phyloP scores from a whole-genome alignment of 805 yeast species.

The Priceomyces fermenticarens region DNA sequence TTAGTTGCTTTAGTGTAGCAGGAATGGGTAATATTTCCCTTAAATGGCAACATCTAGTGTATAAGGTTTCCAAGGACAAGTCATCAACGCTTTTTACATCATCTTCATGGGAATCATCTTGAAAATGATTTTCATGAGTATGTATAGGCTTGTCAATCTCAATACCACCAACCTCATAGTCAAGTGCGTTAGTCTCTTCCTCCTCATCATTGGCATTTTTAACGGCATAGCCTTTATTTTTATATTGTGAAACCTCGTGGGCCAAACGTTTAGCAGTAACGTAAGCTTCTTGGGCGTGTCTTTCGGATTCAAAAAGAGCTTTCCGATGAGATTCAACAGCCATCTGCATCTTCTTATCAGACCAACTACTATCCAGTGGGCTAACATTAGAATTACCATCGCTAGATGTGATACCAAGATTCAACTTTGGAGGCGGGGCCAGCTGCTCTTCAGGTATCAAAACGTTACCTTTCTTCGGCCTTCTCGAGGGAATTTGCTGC shows the following conservation, averaged over 20 bases:
- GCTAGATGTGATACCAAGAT: conserved; percentile 61
- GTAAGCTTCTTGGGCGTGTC: conserved; percentile 77
- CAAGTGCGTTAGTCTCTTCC: conserved; percentile 1
- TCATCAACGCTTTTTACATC: conserved; percentile 13
- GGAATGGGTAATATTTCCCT: conserved; percentile 91
- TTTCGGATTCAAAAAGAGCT: conserved; percentile 58
- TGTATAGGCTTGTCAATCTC: conserved; percentile 75
- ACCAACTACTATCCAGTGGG: conserved; percentile 19
- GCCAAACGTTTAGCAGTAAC: conserved; percentile 68
- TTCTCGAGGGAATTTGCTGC: conserved; percentile 58
- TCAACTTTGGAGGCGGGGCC: conserved; percentile 60
- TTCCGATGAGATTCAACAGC: conserved; percentile 60
- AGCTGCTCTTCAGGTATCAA: conserved; percentile 60
- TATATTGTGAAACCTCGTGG: conserved; percentile 55
- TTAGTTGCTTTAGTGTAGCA: conserved; percentile 64
- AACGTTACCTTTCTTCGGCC: conserved; percentile 54
- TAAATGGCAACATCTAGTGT: conserved; percentile 87
- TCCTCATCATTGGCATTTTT: conserved; percentile 9
- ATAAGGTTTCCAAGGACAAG: conserved; percentile 46
- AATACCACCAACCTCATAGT: conserved; percentile 12
- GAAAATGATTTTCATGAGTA: conserved; percentile 51
- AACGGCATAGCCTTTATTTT: conserved; percentile 8
- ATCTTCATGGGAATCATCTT: conserved; percentile 23
- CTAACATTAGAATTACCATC: conserved; percentile 28
- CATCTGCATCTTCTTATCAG: conserved; percentile 47